These are phyloP conservation scores for Sclerotinia minor DNA, from an alignment of 2,329 filamentous ascomycete species.

Conservation along the genomic window DNA sequence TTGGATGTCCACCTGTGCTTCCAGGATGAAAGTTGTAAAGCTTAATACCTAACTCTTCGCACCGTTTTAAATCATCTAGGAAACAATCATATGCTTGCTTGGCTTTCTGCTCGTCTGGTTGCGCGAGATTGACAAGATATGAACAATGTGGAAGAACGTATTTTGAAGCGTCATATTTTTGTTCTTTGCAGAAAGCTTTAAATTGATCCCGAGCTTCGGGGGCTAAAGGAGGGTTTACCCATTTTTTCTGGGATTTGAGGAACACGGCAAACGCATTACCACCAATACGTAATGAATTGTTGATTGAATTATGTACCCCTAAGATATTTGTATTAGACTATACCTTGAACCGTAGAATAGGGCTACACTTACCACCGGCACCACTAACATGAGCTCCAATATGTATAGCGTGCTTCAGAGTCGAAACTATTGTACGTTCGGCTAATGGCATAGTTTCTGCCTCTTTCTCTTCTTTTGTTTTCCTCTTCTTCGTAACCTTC, in stretches of 20 bases:
- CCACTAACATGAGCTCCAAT: conserved; percentile 91
- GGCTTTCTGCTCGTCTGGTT: conserved; percentile 75
- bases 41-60: conserved; percentile 79
- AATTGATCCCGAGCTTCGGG: conserved; percentile 69
- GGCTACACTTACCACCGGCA: conserved; percentile 68
- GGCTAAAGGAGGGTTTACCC: conserved; percentile 78
- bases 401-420: conserved; percentile 70
- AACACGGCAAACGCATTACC: conserved; percentile 94
- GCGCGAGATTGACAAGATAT: conserved; percentile 94
- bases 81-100: conserved; percentile 84
- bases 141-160: conserved; percentile 90
- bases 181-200: conserved; percentile 62
- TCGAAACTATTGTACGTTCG: conserved; percentile 61
- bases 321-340: conserved; percentile 23
- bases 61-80: conserved; percentile 82
- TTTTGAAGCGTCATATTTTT: conserved; percentile 68
- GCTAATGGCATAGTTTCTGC: conserved; percentile 64
- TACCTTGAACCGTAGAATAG: conserved; percentile 17
- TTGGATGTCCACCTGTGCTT: conserved; percentile 67
- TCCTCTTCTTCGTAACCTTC: conserved; percentile 47
- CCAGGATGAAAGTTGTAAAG: conserved; percentile 99
- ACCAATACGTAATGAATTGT: conserved; percentile 76
- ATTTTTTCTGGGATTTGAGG: conserved; percentile 94
- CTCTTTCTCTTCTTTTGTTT: conserved; percentile 58
- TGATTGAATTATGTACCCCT: conserved; percentile 87